These are phyloP conservation scores for Alternaria gaisen DNA, from an alignment of 2,329 filamentous ascomycete species.

Conservation along the genomic window DNA sequence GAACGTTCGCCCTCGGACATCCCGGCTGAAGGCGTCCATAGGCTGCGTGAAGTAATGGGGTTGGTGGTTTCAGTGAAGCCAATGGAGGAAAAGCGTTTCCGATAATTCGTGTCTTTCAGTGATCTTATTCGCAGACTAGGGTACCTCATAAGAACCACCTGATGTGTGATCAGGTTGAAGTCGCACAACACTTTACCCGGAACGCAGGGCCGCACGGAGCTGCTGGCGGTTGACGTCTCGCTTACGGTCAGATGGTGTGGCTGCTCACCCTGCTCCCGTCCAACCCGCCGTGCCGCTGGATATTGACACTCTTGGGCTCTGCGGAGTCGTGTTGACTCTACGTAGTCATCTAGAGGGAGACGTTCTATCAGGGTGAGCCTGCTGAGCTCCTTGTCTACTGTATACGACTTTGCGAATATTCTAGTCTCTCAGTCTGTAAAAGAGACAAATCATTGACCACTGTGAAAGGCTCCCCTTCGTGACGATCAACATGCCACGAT, in stretches of 20 bases:
- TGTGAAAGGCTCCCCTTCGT: not conserved
- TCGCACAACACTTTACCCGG: constrained; percentile 41
- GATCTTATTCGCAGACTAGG: constrained; percentile 29
- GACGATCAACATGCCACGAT: not conserved
- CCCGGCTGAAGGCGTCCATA: constrained; percentile 22
- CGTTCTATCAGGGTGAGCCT: not conserved
- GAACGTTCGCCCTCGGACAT: constrained; percentile 18
- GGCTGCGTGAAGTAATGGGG: constrained; percentile 22
- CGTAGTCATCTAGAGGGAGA: not conserved
- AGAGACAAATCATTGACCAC: not conserved
- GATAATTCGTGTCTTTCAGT: constrained; percentile 7
- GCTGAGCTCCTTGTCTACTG: not conserved
- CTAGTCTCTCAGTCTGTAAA: not conserved
- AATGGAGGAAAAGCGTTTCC: constrained; percentile 29
- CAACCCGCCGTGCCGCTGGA: constrained; percentile 3
- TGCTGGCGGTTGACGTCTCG: constrained; percentile 25
- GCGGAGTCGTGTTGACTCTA: not conserved
- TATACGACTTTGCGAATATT: not conserved
- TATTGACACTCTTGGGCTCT: constrained; percentile 8
- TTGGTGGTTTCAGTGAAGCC: constrained; percentile 31
- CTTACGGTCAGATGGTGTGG: constrained; percentile 25
- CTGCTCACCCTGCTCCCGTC: constrained; percentile 20
- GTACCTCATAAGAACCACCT: constrained; percentile 11
- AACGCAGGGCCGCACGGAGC: constrained; percentile 39
- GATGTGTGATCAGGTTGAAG: constrained; percentile 25